Evolutionary conservation across 768 basidiomycete genomes (phyloP).

Genomic region (Cubamyces sp.): DNA sequence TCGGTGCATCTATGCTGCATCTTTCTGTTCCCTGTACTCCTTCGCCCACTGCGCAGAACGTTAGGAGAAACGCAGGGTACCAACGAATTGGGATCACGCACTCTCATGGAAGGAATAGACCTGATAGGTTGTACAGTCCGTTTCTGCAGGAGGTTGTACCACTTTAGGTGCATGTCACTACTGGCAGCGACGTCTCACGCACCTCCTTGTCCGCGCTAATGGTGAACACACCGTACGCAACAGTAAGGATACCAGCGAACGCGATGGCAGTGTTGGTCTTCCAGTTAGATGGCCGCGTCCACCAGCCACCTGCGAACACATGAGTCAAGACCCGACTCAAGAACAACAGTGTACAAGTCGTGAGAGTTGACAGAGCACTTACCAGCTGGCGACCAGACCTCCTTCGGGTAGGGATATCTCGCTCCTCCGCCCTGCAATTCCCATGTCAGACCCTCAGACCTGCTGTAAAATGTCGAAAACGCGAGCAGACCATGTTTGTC

Average conservation of each 20-base stretch:
- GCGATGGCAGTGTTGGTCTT: constrained; percentile 79
- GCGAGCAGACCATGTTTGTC: constrained; percentile 26
- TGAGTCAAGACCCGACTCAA: neutral
- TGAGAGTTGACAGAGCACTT: constrained; percentile 26
- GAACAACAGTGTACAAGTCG: neutral
- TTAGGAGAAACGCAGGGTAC: neutral
- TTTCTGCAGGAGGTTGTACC: constrained; percentile 42
- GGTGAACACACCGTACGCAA: constrained; percentile 70
- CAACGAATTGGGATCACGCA: constrained; percentile 40
- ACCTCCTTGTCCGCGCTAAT: constrained; percentile 84
- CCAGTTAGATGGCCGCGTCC: constrained; percentile 92
- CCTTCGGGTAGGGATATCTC: constrained; percentile 92
- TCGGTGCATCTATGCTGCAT: neutral
- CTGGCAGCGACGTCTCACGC: constrained; percentile 31
- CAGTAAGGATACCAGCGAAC: constrained; percentile 65
- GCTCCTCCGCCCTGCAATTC: constrained; percentile 70
- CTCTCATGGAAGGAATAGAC: constrained; percentile 81
- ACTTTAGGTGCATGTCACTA: neutral
- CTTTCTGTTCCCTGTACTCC: constrained; percentile 45
- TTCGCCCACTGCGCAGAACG: constrained; percentile 49
- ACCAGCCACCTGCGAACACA: constrained; percentile 81
- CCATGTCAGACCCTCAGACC: neutral
- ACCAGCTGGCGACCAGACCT: constrained; percentile 95
- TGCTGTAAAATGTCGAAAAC: neutral
- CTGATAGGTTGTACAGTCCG: constrained; percentile 62